Conservation (phyloP, 148 eudicot species). For the Rheum nobile region DNA sequence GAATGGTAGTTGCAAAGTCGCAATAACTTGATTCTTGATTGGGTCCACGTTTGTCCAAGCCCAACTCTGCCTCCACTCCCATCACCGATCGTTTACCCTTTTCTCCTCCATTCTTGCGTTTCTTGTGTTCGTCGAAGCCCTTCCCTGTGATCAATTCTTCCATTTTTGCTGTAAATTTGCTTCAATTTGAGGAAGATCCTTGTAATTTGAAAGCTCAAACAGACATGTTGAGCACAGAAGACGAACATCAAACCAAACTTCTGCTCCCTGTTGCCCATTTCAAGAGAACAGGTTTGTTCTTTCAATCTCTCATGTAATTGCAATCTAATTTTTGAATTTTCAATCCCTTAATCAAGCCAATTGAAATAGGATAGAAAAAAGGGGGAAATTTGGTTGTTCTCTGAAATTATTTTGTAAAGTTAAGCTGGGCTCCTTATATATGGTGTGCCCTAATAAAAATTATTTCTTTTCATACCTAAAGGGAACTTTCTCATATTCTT, state of each 20-base stretch:
- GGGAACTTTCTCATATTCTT: too few species aligned
- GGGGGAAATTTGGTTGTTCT: background rate
- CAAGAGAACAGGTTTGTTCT: conserved; percentile 1
- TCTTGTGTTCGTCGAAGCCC: background rate
- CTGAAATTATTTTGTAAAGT: too few species aligned
- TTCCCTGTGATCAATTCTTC: background rate
- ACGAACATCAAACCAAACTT: background rate
- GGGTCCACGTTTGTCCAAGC: background rate
- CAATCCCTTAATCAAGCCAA: background rate
- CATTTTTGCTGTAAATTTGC: background rate
- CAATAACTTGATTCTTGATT: background rate
- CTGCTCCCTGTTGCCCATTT: background rate
- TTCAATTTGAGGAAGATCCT: background rate
- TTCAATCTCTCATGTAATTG: background rate
- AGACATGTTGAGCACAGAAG: background rate
- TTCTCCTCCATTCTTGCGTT: background rate
- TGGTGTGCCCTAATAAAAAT: too few species aligned
- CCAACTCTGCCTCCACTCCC: background rate
- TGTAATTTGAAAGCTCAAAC: background rate
- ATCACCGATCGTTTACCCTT: background rate
- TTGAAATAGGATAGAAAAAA: background rate
- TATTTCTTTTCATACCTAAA: too few species aligned
- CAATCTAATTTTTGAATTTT: background rate
- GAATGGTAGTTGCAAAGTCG: background rate
- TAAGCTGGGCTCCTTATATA: too few species aligned